phyloP scores from a whole-genome alignment of 306 rosid species.

The Chamaecrista fasciculata region DNA sequence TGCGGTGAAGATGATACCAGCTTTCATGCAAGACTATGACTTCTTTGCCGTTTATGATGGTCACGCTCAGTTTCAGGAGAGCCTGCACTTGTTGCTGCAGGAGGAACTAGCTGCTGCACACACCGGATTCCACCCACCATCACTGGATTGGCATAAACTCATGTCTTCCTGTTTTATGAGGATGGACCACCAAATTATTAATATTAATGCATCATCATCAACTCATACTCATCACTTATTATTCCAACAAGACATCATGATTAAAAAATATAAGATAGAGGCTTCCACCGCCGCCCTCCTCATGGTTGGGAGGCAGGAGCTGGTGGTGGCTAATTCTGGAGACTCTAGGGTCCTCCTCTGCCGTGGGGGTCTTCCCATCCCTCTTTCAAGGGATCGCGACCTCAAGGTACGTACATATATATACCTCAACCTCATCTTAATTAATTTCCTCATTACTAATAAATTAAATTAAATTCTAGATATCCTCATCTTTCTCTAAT shows the following conservation, averaged over 20 bases:
- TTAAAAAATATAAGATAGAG: too few relatives aligned
- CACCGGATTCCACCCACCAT: too few relatives aligned
- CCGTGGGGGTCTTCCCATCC: constrained; percentile 44
- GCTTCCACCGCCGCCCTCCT: constrained; percentile 66
- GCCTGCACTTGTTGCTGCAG: constrained; percentile 52
- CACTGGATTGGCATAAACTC: constrained; percentile 47
- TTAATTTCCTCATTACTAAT: too few relatives aligned
- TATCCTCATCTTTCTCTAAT: too few relatives aligned
- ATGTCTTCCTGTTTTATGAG: constrained; percentile 49
- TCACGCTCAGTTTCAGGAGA: constrained; percentile 64
- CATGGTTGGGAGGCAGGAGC: constrained; percentile 42
- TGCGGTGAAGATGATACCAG: constrained; percentile 34
- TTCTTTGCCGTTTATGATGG: constrained; percentile 70
- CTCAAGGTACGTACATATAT: constrained; percentile 43
- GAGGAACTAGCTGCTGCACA: constrained; percentile 29
- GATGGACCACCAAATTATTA: constrained; percentile 50
- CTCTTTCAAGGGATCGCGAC: constrained; percentile 72
- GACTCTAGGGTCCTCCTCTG: constrained; percentile 63
- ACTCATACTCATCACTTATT: too few relatives aligned
- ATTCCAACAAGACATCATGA: constrained; percentile 15
- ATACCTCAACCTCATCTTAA: too few relatives aligned
- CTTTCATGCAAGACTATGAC: constrained; percentile 28
- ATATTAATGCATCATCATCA: too few relatives aligned
- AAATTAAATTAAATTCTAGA: too few relatives aligned
- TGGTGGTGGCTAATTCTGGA: constrained; percentile 63